Conservation (phyloP, 805 yeast genomes). For the Spencermartinsiella europaea region DNA sequence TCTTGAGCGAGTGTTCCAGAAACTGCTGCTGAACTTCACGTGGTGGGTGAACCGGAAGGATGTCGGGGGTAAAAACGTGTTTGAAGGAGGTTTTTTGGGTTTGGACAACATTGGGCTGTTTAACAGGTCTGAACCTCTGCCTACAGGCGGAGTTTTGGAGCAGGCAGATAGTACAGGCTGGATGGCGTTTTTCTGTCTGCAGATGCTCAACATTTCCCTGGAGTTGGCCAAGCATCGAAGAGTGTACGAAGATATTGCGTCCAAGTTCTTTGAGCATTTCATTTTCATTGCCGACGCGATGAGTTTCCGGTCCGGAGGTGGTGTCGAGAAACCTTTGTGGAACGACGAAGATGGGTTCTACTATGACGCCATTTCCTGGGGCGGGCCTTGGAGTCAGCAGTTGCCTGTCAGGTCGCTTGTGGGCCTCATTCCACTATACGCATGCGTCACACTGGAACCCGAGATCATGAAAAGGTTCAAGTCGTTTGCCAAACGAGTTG, state of each 20-base stretch:
- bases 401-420: slow-evolving; percentile 85
- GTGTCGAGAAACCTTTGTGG: slow-evolving; percentile 69
- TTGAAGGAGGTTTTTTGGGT: slow-evolving; percentile 93
- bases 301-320: slow-evolving; percentile 55
- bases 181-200: slow-evolving; percentile 91
- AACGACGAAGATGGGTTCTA: slow-evolving; percentile 83
- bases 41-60: slow-evolving; percentile 98
- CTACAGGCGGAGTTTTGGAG: slow-evolving; percentile 84
- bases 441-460: slow-evolving; percentile 82
- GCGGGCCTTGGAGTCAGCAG: slow-evolving; percentile 55
- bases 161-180: slow-evolving; percentile 97
- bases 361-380: slow-evolving; percentile 87
- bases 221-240: slow-evolving; percentile 82
- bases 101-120: slow-evolving; percentile 89
- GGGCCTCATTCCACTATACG: slow-evolving; percentile 87
- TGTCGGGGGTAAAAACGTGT: slow-evolving; percentile 76
- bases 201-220: slow-evolving; percentile 87
- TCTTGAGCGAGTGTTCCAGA: slow-evolving; percentile 89
- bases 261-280: slow-evolving; percentile 91
- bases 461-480: slow-evolving; percentile 73
- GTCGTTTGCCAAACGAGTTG: slow-evolving; percentile 71
- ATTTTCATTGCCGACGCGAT: slow-evolving; percentile 88
- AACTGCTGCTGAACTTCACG: slow-evolving; percentile 79
- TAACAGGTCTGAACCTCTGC: slow-evolving; percentile 87
- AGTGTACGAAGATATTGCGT: slow-evolving; percentile 89